These are phyloP conservation scores for Citrus inodora DNA, from an alignment of 345 rosid species.

Conservation along the genomic window DNA sequence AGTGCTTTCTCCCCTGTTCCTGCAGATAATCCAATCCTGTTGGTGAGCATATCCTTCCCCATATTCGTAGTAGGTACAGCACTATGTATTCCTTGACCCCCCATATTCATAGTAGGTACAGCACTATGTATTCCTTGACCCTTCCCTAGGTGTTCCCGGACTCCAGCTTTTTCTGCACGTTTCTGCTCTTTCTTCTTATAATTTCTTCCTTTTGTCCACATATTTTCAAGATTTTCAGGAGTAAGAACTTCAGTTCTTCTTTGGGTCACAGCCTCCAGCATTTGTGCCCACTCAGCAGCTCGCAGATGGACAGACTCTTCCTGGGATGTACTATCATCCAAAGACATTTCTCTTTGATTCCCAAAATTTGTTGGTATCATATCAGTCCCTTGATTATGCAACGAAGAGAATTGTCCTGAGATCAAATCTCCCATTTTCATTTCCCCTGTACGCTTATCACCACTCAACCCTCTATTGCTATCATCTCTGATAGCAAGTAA, in stretches of 20 bases:
- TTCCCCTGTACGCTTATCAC: slow-evolving; percentile 43
- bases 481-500: slow-evolving; percentile 55
- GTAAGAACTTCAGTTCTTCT: slow-evolving; percentile 93
- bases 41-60: slow-evolving; percentile 26
- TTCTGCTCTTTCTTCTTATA: slow-evolving; percentile 77
- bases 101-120: slow-evolving; percentile 16
- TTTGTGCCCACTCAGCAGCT: slow-evolving; percentile 76
- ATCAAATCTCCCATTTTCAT: slow-evolving; percentile 28
- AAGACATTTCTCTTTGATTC: slow-evolving; percentile 26
- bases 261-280: slow-evolving; percentile 79
- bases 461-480: slow-evolving; percentile 32
- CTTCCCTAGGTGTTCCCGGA: slow-evolving; percentile 25
- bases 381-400: slow-evolving; percentile 35
- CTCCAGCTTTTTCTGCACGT: slow-evolving; percentile 32
- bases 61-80: slow-evolving; percentile 18
- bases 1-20: slow-evolving; percentile 41
- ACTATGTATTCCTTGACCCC: slow-evolving; percentile 17
- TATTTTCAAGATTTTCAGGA: slow-evolving; percentile 97
- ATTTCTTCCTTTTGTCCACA: slow-evolving; percentile 98
- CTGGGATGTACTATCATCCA: slow-evolving; percentile 22
- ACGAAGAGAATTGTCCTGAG: slow-evolving; percentile 27
- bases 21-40: slow-evolving; percentile 25
- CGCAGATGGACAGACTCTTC: slow-evolving; percentile 41
- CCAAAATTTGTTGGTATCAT: slow-evolving; percentile 29
- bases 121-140: slow-evolving; percentile 19